These are phyloP conservation scores for Microglena sp. DNA, from an alignment of 139 green algal genomes.

Conservation along the genomic window DNA sequence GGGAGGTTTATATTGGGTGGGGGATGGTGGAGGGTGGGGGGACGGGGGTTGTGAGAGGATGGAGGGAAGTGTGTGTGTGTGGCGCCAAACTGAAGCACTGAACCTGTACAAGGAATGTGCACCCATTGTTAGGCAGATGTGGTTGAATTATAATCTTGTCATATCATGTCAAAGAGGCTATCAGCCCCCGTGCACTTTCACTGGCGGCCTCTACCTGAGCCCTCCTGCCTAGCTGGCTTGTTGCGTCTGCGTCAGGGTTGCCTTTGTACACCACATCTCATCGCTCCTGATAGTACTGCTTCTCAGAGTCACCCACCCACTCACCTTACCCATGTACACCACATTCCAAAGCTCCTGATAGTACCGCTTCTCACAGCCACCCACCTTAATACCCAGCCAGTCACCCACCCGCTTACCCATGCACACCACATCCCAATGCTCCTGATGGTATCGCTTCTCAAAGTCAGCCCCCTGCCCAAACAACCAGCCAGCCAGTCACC, in stretches of 20 bases:
- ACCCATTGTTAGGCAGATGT: too few relatives aligned
- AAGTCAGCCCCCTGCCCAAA: constrained; percentile 51
- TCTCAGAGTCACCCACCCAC: constrained; percentile 41
- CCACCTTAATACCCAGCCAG: too few relatives aligned
- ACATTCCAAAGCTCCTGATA: constrained; percentile 42
- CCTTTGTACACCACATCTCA: constrained; percentile 44
- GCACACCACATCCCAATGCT: constrained; percentile 39
- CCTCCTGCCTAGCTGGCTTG: background rate
- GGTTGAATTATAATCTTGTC: too few relatives aligned
- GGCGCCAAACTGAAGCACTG: constrained; percentile 37
- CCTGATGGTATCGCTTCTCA: constrained; percentile 27
- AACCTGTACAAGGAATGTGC: too few relatives aligned
- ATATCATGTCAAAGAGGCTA: too few relatives aligned
- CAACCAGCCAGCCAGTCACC: too few relatives aligned
- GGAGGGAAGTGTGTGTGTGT: too few relatives aligned
- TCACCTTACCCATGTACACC: constrained; percentile 31
- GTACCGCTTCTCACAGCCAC: constrained; percentile 33
- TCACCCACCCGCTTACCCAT: too few relatives aligned
- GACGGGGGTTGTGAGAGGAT: too few relatives aligned
- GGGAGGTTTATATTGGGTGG: too few relatives aligned
- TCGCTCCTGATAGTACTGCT: constrained; percentile 28
- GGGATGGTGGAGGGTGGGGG: too few relatives aligned
- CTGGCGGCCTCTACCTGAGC: constrained; percentile 3
- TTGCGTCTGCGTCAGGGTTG: constrained; percentile 15
- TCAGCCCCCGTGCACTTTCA: too few relatives aligned